Base-by-base conservation (phyloP, 331 rosid genomes). In the Malus hybrid region DNA sequence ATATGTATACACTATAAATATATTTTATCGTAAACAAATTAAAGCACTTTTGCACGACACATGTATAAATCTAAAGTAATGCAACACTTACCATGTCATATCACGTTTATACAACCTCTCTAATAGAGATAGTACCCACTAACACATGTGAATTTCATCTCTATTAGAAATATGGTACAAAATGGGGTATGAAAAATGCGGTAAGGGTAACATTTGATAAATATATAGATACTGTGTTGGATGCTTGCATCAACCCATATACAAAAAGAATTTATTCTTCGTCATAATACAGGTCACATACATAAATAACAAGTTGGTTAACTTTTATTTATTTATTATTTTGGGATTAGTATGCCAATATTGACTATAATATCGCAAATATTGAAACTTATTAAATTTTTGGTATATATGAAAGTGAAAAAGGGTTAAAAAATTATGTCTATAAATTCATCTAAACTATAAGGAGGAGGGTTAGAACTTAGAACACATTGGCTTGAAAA, bases 111-210 rank as follows among this genome's bases (percentile, higher is more conserved):
- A 10, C 46, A 39, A 39, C 46, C 46, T 39, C 1, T 39, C 13
- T 39, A 39, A 39, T 39, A 39, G 1, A 39, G 12, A 1, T 39
- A 36, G 0, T 12, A 3, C 0, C 1, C 4, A 39, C 46, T 10
- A 39, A 9, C 46, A 39, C 46, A 30, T 30, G 32, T 30, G 32
- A 30, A 30, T 30, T 30, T 30, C 5, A 30, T 30, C 32, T 30
- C 32, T 30, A 2, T 30, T 30, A 30, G 32, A 30, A 30, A 30
- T 30, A 30, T 30, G 32, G 5, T 30, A 30, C 5, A 30, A 30
- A 30, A 30, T 30, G 32, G 2, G 32, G 32, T 30, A 30, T 30
- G 32, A 30, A 30, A 39, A 39, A 39, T 39, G 12, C 9, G 46
- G 9, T 39, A 39, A 39, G 13, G 3, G 46, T 39, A 39, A 9